These are phyloP conservation scores for Datura wrightii DNA, from an alignment of 257 asterid genomes.

Conservation along the genomic window DNA sequence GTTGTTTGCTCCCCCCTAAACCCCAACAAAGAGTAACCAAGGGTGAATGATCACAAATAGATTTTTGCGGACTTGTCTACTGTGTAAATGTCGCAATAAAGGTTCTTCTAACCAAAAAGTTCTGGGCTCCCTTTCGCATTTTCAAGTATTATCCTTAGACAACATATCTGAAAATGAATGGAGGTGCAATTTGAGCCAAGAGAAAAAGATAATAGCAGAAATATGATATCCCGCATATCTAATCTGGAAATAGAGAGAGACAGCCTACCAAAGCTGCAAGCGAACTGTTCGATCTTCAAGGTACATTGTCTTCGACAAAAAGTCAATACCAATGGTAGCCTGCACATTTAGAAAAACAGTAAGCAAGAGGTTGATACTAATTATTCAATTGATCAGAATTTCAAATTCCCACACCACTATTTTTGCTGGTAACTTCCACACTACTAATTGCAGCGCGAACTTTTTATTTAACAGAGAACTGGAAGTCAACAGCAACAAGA, in stretches of 20 bases:
- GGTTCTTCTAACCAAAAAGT: not conserved
- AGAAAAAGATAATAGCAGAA: not conserved
- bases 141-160: not conserved
- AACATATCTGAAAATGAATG: not conserved
- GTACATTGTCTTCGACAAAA: conserved; percentile 70
- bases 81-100: not conserved
- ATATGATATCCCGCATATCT: not conserved
- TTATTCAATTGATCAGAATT: not conserved
- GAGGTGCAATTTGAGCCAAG: not conserved
- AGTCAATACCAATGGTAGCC: conserved; percentile 70
- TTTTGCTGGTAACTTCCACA: not conserved
- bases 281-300: conserved; percentile 73
- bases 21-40: not conserved
- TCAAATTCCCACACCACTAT: not conserved
- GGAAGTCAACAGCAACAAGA: not conserved
- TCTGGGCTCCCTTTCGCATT: not conserved
- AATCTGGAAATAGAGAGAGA: not conserved
- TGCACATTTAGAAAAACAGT: conserved; percentile 28
- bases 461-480: not conserved
- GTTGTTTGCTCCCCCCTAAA: too few relatives aligned
- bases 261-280: conserved; percentile 41
- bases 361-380: not conserved
- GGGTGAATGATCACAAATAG: not conserved
- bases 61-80: not conserved
- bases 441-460: not conserved